Conservation (phyloP, 148 eudicot species). For the Vaccinium macrocarpon region DNA sequence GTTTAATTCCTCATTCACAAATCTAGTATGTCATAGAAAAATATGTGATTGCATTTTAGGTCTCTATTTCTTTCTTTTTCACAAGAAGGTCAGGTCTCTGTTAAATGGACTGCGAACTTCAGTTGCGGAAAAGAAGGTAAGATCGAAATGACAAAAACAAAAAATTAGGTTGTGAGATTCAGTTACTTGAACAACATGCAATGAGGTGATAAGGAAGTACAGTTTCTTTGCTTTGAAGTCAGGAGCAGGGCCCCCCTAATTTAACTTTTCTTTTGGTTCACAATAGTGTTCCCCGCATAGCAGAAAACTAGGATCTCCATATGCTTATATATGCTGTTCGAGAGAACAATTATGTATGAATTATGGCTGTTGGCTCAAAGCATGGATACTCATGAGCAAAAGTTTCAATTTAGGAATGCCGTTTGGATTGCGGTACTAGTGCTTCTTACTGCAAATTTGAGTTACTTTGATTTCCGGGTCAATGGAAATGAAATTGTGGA, state of each 20-base stretch:
- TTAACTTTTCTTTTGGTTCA: constrained; percentile 25
- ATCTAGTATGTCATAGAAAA: not conserved
- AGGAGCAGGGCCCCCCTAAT: constrained; percentile 12
- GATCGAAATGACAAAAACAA: not conserved
- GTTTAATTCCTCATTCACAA: too few species aligned
- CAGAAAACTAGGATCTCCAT: not conserved
- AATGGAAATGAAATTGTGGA: constrained; percentile 14
- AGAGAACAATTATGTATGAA: not conserved
- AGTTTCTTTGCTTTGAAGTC: constrained; percentile 38
- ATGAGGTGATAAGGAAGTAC: not conserved
- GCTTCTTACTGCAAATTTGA: not conserved
- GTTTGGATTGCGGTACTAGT: constrained; percentile 11
- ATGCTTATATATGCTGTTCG: not conserved
- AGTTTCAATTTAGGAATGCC: not conserved
- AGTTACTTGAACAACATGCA: constrained; percentile 5
- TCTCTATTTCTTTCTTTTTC: too few species aligned
- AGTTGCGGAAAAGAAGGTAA: not conserved
- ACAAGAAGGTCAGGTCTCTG: not conserved
- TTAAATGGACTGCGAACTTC: not conserved
- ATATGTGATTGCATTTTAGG: not conserved
- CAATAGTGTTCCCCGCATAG: not conserved
- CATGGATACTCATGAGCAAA: constrained; percentile 7
- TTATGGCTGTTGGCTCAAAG: not conserved
- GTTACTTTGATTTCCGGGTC: not conserved
- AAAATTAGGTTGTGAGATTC: not conserved